These are phyloP conservation scores for Phoma sp. DNA, from an alignment of 2,329 filamentous ascomycete species.

Conservation along the genomic window DNA sequence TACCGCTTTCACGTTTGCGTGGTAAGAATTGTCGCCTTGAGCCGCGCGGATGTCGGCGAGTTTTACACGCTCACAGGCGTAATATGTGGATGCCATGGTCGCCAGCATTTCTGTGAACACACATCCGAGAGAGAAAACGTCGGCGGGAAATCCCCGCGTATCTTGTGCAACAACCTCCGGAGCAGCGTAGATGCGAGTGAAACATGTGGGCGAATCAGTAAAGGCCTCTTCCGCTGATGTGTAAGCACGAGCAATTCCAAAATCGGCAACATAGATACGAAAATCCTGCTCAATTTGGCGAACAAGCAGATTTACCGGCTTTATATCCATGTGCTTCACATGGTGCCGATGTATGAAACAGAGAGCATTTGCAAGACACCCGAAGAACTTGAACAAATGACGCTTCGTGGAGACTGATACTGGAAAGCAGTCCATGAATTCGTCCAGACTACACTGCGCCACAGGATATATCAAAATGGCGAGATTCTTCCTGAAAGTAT, in stretches of 20 bases:
- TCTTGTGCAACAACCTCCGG: not conserved
- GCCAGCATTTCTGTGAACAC: not conserved
- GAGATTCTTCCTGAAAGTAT: slow-evolving; percentile 3
- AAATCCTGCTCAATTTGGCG: not conserved
- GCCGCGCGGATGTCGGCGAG: no score
- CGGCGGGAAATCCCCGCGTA: not conserved
- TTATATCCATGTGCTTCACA: slow-evolving; percentile 38
- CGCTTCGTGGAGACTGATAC: no score
- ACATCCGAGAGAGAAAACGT: not conserved
- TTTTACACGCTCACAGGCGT: no score
- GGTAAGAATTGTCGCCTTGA: no score
- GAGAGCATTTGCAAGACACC: slow-evolving; percentile 22
- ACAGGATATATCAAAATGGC: not conserved
- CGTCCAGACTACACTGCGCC: not conserved
- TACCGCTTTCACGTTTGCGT: no score
- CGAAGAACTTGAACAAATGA: not conserved
- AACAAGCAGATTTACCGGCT: slow-evolving; percentile 33
- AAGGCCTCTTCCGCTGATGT: not conserved
- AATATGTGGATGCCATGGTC: no score
- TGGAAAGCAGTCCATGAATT: not conserved
- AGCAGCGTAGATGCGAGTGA: slow-evolving; percentile 6
- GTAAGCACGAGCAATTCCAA: slow-evolving; percentile 31
- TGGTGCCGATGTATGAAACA: slow-evolving; percentile 21
- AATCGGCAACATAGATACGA: slow-evolving; percentile 34
- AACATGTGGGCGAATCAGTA: not conserved